Evolutionary conservation across 306 rosid genomes (phyloP), one percentile per base, ranked within the genome.

Genomic region (Vicia faba): DNA sequence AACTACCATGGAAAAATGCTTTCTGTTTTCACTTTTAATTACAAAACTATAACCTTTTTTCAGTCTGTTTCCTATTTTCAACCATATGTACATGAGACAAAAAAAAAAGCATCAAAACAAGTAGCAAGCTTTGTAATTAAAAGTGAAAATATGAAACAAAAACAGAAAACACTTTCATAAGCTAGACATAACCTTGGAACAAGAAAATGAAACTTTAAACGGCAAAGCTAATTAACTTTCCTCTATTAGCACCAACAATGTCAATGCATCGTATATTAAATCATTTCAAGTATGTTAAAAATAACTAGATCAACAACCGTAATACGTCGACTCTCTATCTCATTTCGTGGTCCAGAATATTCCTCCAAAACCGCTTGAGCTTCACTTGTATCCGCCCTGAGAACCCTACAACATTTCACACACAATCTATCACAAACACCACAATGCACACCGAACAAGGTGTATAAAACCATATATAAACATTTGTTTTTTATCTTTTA

Each of bases 271-370:
- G 9, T 11, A 62, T 69, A 57, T 19, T 19, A 72, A 72, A 68
- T 58, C 57, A 26, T 49, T 35, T 53, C 49, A 65, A 73, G 54
- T 10, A 53, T 20, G 54, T 23, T 49, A 58, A 41, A 66, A 76
- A 78, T 44, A 57, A 76, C 38, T 26, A 64, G 74, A 84, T 61
- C 57, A 73, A 65, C 85, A 76, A 86, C 99, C 96, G 72, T 67
- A 31, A 84, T 70, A 45, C 57, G 84, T 72, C 68, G 82, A 82
- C 77, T 81, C 89, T 90, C 99, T 15, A 90, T 86, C 84, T 84
- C 87, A 75, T 86, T 90, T 76, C 86, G 87, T 0, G 87, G 92
- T 56, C 97, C 99, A 3, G 70, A 73, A 79, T 90, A 93, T 74
- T 79, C 87, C 77, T 78, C 91, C 80, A 86, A 65, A 66, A 90